phyloP scores from a whole-genome alignment of 352 stramenopile species.

The Globisporangium solare region DNA sequence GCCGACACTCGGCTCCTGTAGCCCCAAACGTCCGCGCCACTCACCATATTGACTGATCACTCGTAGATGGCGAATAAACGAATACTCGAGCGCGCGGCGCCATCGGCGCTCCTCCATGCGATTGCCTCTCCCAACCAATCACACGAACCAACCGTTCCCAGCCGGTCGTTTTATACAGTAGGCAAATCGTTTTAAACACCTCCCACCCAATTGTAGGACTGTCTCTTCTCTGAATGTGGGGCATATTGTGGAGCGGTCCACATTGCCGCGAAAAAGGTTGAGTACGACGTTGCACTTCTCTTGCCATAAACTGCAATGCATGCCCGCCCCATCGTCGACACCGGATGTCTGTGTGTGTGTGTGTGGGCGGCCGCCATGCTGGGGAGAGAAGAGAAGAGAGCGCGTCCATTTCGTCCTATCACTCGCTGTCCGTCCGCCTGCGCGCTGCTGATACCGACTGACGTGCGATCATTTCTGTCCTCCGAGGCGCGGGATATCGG shows the following conservation, averaged over 20 bases:
- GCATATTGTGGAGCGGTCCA: background rate
- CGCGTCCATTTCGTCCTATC: no score
- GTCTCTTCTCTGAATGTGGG: background rate
- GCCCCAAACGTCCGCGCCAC: conserved; percentile 1
- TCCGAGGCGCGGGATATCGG: no score
- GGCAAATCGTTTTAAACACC: background rate
- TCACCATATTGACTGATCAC: conserved; percentile 52
- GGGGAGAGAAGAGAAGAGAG: no score
- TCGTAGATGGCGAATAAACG: conserved; percentile 87
- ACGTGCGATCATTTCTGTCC: no score
- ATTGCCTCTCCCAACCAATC: background rate
- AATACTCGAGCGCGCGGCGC: conserved; percentile 24
- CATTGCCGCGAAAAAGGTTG: background rate
- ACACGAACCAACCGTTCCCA: background rate
- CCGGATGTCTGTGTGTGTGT: background rate
- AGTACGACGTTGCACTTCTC: background rate
- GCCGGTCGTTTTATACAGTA: background rate
- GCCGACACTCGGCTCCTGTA: background rate
- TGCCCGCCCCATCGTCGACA: background rate
- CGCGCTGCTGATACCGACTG: no score
- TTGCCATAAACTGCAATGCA: background rate
- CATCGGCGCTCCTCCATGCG: background rate
- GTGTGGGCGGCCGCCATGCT: no score
- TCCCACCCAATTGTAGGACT: no score
- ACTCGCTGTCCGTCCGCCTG: no score